Percentiles rank a stretch among this genome's conserved stretches.
Conservation (phyloP, 2,329 filamentous ascomycete genomes). For the Pseudopyricularia cyperi region DNA sequence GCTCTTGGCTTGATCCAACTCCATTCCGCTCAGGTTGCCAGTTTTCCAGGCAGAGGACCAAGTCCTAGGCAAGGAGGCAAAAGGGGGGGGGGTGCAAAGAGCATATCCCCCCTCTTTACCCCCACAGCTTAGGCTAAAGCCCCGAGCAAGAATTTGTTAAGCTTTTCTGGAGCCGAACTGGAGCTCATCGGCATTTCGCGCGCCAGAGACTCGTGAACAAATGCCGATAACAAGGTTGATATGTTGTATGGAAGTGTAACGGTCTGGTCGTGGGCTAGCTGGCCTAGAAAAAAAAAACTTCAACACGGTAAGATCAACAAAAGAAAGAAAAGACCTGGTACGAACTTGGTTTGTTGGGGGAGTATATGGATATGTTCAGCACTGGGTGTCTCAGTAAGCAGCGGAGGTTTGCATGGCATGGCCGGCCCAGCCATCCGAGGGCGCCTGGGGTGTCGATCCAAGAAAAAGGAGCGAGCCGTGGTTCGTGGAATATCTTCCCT, state of each 20-base stretch:
- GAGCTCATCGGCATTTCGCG: neutral
- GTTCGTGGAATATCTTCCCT: constrained; percentile 1
- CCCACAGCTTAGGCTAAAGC: neutral
- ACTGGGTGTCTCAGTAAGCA: no score
- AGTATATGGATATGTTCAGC: no score
- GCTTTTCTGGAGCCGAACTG: neutral
- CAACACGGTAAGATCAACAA: no score
- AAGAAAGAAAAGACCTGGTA: no score
- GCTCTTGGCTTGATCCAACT: neutral
- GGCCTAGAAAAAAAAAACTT: no score
- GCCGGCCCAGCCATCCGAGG: neutral
- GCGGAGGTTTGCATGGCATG: neutral
- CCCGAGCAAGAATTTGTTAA: neutral
- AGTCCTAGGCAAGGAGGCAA: neutral
- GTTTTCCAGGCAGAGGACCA: no score
- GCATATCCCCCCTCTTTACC: neutral
- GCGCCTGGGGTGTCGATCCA: neutral
- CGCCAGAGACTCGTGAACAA: neutral
- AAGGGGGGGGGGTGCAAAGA: neutral
- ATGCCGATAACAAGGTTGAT: no score
- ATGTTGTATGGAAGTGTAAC: no score
- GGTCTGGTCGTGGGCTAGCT: no score
- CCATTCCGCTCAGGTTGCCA: neutral
- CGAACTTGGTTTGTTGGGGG: no score
- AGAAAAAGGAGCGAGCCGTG: neutral